Base-by-base conservation (phyloP, 345 rosid species). In the Cardamine chenopodiifolia region DNA sequence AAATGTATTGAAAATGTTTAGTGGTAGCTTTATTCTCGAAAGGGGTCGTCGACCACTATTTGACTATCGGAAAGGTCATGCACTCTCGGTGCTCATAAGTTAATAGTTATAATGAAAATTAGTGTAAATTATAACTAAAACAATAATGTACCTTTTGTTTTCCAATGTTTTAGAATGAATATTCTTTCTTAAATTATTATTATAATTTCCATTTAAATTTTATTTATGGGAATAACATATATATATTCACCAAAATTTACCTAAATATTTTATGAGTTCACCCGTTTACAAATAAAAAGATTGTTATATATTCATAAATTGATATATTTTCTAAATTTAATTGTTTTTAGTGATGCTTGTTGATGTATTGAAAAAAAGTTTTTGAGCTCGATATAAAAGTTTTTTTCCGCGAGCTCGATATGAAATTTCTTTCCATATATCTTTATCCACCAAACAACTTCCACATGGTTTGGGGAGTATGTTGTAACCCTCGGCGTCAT, bases 21-120 rank as follows among this genome's bases (percentile, higher is more conserved):
- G 45, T 57, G 25, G 76, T 63, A 15, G 70, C 56, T 62, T 72
- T 40, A 15, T 72, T 23, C 68, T n/a, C 8, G n/a, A 61, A 71
- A 61, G 52, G 6, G 61, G 10, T 40, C 34, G 68, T 50, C 47
- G 54, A 62, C 45, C 52, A 62, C 55, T 53, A 18, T 47, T 45
- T 59, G 67, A 60, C 75, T 39, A 26, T 70, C 48, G 57, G 23
- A 59, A 62, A 62, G 67, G 35, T 42, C n/a, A 25, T 44, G 26
- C 26, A 64, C 40, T 64, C 55, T 32, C 35, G 10, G 42, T 47
- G n/a, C 62, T 44, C 42, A 18, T 25, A 59, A n/a, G n/a, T n/a
- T n/a, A n/a, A n/a, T n/a, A 12, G n/a, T 39, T 8, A 37, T 52
- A 26, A 20, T 18, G 65, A 18, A 26, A 40, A 37, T 37, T 37